Evolutionary conservation across 2,329 filamentous ascomycete genomes (phyloP).

Genomic region (Colletotrichum somersetense): DNA sequence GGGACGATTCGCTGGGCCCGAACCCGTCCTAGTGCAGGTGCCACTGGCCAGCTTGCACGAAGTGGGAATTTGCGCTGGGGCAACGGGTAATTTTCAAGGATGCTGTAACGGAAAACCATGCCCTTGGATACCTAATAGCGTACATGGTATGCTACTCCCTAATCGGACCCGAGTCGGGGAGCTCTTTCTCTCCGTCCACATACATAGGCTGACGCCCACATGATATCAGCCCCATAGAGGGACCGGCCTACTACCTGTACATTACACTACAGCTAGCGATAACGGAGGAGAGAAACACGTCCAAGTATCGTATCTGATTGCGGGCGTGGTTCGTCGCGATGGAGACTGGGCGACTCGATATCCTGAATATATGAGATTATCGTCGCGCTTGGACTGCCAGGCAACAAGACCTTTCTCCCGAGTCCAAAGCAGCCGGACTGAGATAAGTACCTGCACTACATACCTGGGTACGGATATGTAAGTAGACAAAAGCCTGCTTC

Average conservation of each 20-base stretch:
- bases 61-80: slow-evolving; percentile 8
- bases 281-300: not conserved
- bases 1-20: slow-evolving; percentile 15
- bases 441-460: not conserved
- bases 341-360: not conserved
- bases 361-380: not conserved
- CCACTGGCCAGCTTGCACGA: slow-evolving; percentile 4
- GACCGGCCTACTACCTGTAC: not conserved
- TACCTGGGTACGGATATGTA: not conserved
- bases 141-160: not conserved
- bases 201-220: not conserved
- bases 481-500: not conserved
- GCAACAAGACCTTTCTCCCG: not conserved
- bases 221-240: not conserved
- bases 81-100: slow-evolving; percentile 1
- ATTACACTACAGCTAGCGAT: not conserved
- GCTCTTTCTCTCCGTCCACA: not conserved
- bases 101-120: slow-evolving; percentile 21
- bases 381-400: not conserved
- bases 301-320: slow-evolving; percentile 2
- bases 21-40: slow-evolving; percentile 5
- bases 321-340: not conserved
- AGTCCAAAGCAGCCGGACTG: not conserved
- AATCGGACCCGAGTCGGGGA: slow-evolving; percentile 11
- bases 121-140: not conserved